phyloP scores from a whole-genome alignment of 176 grass and related monocot genomes.

The Pontederia paniculata region DNA sequence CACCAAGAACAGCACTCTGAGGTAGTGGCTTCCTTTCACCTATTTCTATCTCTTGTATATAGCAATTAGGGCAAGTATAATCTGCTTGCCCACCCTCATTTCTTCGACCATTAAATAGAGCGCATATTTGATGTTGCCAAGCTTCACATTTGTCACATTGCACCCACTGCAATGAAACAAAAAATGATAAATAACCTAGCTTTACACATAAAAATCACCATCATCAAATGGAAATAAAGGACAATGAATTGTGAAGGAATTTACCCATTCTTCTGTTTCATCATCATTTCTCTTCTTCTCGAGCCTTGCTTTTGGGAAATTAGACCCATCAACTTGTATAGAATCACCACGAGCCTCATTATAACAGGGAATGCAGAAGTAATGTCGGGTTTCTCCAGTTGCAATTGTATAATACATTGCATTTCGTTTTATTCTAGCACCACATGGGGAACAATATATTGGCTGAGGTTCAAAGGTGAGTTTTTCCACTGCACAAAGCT shows the following conservation, averaged over 20 bases:
- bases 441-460: conserved; percentile 97
- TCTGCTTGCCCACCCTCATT: conserved; percentile 96
- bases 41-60: conserved; percentile 66
- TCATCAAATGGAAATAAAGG: not conserved
- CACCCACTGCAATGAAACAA: conserved; percentile 68
- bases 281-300: conserved; percentile 98
- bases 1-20: conserved; percentile 92
- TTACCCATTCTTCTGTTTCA: conserved; percentile 99
- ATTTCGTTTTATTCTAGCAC: conserved; percentile 95
- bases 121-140: conserved; percentile 99
- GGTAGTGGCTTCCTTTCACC: conserved; percentile 83
- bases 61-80: conserved; percentile 97
- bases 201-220: not conserved
- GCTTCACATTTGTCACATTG: conserved; percentile 99
- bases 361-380: conserved; percentile 79
- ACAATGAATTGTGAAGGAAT: not conserved
- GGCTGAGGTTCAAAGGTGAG: conserved; percentile 95
- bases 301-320: conserved; percentile 51
- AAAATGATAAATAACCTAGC: conserved; percentile 17
- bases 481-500: conserved; percentile 96
- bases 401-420: conserved; percentile 83
- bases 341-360: conserved; percentile 85
- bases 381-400: conserved; percentile 72
- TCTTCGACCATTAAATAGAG: conserved; percentile 93
- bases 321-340: conserved; percentile 68